These are phyloP conservation scores for Cladosporium austrohemisphaericum DNA, from an alignment of 2,329 filamentous ascomycete species.

Conservation along the genomic window DNA sequence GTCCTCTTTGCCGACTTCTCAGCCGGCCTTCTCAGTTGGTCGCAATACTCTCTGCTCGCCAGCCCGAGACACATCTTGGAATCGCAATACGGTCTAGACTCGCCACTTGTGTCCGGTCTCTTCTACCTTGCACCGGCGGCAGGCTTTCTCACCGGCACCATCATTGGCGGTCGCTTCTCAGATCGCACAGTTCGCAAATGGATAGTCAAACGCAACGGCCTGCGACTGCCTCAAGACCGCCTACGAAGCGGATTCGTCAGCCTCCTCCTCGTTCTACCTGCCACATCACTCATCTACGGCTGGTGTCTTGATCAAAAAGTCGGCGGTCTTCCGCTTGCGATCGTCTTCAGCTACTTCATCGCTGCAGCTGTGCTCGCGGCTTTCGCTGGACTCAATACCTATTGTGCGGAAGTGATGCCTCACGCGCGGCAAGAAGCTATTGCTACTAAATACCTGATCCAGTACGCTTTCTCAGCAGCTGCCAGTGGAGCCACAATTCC, in stretches of 20 bases:
- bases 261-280: slow-evolving; percentile 52
- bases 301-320: slow-evolving; percentile 54
- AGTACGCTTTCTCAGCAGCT: slow-evolving; percentile 67
- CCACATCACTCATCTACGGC: slow-evolving; percentile 61
- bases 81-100: slow-evolving; percentile 63
- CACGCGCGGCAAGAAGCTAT: slow-evolving; percentile 61
- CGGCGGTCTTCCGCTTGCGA: slow-evolving; percentile 56
- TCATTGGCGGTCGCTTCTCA: slow-evolving; percentile 64
- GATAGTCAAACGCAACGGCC: slow-evolving; percentile 53
- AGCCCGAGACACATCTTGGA: slow-evolving; percentile 66
- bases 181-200: slow-evolving; percentile 63
- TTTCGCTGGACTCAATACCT: slow-evolving; percentile 70
- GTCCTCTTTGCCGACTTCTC: slow-evolving; percentile 56
- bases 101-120: slow-evolving; percentile 61
- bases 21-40: slow-evolving; percentile 59
- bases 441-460: slow-evolving; percentile 71
- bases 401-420: slow-evolving; percentile 76
- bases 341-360: slow-evolving; percentile 67
- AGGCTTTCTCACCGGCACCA: slow-evolving; percentile 63
- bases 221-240: slow-evolving; percentile 63
- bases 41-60: slow-evolving; percentile 66
- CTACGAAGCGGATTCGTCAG: slow-evolving; percentile 56
- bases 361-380: slow-evolving; percentile 68
- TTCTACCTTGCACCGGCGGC: slow-evolving; percentile 68
- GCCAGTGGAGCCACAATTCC: slow-evolving; percentile 68